A percentile compares a stretch with the other conserved stretches of the same genome.
Conservation (phyloP, 2,329 filamentous ascomycete species). For the Coniosporium tulheliwenetii region DNA sequence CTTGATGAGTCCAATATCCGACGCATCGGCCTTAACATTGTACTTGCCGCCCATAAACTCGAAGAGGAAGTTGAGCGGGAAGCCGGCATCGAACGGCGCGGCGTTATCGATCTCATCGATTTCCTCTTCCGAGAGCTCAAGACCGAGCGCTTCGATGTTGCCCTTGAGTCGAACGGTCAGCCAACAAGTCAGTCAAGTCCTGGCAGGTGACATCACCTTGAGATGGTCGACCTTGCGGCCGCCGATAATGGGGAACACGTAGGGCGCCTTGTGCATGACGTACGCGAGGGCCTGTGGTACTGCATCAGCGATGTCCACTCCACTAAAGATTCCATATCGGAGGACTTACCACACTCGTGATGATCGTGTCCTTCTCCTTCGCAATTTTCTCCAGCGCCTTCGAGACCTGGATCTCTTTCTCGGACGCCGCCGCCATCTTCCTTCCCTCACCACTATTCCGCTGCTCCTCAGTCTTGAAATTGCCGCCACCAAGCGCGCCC, state of each 20-base stretch:
- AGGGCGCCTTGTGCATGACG: constrained; percentile 49
- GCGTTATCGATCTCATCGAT: constrained; percentile 47
- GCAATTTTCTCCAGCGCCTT: constrained; percentile 46
- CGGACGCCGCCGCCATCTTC: constrained; percentile 13
- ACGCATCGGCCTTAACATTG: neutral
- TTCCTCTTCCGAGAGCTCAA: constrained; percentile 41
- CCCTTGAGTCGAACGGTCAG: too few species aligned
- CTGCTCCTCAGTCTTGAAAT: constrained; percentile 31
- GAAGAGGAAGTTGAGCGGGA: constrained; percentile 32
- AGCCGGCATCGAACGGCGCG: constrained; percentile 39
- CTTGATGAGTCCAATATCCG: constrained; percentile 3
- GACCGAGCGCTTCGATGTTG: constrained; percentile 47
- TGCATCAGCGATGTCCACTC: neutral
- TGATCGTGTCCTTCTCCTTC: constrained; percentile 20
- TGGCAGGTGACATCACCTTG: constrained; percentile 7
- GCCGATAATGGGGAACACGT: constrained; percentile 62
- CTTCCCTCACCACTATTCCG: constrained; percentile 19
- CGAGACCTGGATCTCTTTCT: constrained; percentile 35
- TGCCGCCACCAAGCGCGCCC: constrained; percentile 33
- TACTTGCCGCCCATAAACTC: constrained; percentile 3
- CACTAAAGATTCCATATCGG: neutral
- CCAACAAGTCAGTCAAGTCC: too few species aligned
- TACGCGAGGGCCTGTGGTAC: constrained; percentile 45
- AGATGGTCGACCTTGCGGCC: constrained; percentile 59
- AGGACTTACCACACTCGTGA: constrained; percentile 36